Evolutionary conservation across 1,284 basidiomycete species (phyloP), one percentile per base, ranked within the genome.

Genomic region (Heterobasidion parviporum): DNA sequence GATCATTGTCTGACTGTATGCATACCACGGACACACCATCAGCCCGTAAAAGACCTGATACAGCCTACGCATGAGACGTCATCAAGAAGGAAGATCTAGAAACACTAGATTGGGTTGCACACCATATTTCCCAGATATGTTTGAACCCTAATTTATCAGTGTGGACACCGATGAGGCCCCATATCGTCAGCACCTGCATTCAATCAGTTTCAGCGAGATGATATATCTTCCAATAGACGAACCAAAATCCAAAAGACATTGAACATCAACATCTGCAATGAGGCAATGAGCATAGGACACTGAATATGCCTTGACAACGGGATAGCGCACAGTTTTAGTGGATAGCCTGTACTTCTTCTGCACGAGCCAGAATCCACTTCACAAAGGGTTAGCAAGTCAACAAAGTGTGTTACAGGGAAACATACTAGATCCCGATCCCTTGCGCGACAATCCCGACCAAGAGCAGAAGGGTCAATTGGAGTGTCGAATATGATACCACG

Each of bases 1-100:
- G 56, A 92, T 89, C 87, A 91, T 88, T 0, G 89, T 91, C 69
- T 91, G 87, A 65, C 84, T 83, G 63, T 89, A 87, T 35, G 89
- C 87, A 68, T 91, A 92, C 88, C 88, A 92, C 1, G 89, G 89
- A 62, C 89, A 90, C 6, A 91, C 86, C 75, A 88, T 77, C 41
- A 90, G 70, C 6, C 89, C 88, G 63, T 88, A 90, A 66, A 81
- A 89, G 5, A 79, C 83, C 62, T 87, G 85, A 63, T 85, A 87
- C 36, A 80, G 59, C 85, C 84, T 80, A 54, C 43, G 52, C 16
- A 26, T 12, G 3, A 10, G 10, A 10, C 46, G 26, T 10, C 9
- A 16, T 16, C 26, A 32, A 34, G 20, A 49, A 47, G 54, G 50
- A 12, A 48, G 36, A 32, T 10, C 6, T 4, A 20, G 20, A 51